Evolutionary conservation across 2,329 filamentous ascomycete genomes (phyloP).

Genomic region (Calonectria hawksworthii): DNA sequence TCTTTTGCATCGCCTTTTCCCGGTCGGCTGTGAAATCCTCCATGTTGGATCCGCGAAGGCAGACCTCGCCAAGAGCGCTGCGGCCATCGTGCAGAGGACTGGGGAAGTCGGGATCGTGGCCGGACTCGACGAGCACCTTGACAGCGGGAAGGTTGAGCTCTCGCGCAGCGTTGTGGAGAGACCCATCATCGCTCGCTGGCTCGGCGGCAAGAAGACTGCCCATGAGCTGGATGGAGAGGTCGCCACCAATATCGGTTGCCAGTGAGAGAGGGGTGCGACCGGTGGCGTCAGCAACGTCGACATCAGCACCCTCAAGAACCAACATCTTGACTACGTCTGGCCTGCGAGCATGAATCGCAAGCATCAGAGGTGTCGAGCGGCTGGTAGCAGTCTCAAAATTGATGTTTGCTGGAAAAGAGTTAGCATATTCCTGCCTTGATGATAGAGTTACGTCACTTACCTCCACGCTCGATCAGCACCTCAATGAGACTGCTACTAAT

Average conservation of each 20-base stretch:
- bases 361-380: constrained; percentile 69
- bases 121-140: constrained; percentile 68
- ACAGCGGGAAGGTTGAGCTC: constrained; percentile 71
- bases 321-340: constrained; percentile 71
- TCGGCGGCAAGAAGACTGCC: constrained; percentile 67
- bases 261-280: constrained; percentile 73
- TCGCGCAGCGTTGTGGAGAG: constrained; percentile 74
- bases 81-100: constrained; percentile 73
- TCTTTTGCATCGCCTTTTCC: constrained; percentile 69
- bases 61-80: constrained; percentile 75
- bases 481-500: constrained; percentile 71
- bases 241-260: constrained; percentile 68
- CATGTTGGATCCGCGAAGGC: constrained; percentile 66
- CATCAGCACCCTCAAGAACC: constrained; percentile 70
- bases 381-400: constrained; percentile 68
- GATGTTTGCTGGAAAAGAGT: constrained; percentile 62
- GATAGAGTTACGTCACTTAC: constrained; percentile 45
- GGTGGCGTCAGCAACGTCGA: constrained; percentile 68
- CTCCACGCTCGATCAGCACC: constrained; percentile 64
- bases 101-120: constrained; percentile 75
- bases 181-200: constrained; percentile 73
- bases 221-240: constrained; percentile 68
- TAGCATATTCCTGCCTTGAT: constrained; percentile 21
- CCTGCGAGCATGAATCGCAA: constrained; percentile 69
- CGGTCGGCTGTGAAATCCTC: constrained; percentile 60